Conservation (phyloP, 768 basidiomycete species). For the Suillus subalutaceus region DNA sequence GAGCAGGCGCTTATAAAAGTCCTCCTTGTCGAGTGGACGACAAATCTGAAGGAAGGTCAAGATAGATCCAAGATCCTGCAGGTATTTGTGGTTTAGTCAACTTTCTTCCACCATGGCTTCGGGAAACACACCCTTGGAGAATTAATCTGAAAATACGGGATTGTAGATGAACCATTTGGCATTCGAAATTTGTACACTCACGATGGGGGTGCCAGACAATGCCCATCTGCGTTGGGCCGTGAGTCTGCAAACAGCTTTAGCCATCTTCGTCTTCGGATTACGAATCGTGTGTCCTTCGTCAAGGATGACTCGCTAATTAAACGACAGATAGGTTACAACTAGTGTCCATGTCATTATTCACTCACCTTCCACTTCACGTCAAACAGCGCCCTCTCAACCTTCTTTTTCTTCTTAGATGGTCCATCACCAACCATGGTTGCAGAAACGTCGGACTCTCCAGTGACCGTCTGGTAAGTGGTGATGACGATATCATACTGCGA, state of each 20-base stretch:
- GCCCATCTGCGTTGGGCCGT: conserved; percentile 78
- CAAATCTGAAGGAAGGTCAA: conserved; percentile 87
- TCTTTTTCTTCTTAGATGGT: conserved; percentile 58
- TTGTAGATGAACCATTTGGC: conserved; percentile 4
- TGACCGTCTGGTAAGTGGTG: conserved; percentile 79
- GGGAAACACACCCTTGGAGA: conserved; percentile 60
- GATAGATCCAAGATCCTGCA: conserved; percentile 86
- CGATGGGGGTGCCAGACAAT: conserved; percentile 86
- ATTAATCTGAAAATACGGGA: conserved; percentile 58
- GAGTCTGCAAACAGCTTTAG: conserved; percentile 64
- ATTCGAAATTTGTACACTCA: conserved; percentile 41
- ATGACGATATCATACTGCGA: conserved; percentile 75
- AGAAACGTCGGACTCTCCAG: conserved; percentile 49
- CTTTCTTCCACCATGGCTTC: not conserved
- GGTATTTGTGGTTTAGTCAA: conserved; percentile 2
- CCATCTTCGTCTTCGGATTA: conserved; percentile 86
- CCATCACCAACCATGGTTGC: conserved; percentile 19
- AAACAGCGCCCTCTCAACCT: conserved; percentile 59
- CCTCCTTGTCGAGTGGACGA: conserved; percentile 78
- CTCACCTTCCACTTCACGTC: conserved; percentile 80
- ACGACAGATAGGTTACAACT: not conserved
- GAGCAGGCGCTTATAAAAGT: conserved; percentile 79
- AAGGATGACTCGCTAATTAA: conserved; percentile 66
- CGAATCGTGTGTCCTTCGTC: conserved; percentile 91
- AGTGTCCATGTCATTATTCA: not conserved